Base-by-base conservation (phyloP, 192 early-diverging fungal genomes). In the Backusella sp. region DNA sequence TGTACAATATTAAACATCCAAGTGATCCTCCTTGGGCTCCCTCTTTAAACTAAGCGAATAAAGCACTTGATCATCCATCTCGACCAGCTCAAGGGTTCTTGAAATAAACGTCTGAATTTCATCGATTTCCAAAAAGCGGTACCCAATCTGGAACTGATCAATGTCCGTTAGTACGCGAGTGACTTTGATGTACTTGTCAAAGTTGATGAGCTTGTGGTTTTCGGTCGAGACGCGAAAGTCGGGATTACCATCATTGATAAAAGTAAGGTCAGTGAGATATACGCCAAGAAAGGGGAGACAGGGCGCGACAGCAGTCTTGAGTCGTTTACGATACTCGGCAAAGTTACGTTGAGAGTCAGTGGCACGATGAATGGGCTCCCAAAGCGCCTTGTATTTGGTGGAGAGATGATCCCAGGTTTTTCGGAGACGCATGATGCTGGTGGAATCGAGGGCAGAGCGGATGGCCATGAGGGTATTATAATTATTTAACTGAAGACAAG, bases 171-270 rank as follows among this genome's bases (percentile, higher is more conserved):
- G 90, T 9, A 93, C 85, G 6, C 80, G 77, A 0, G 88, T 83
- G 11, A 88, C 78, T 19, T 88, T 88, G 70, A 90, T 83, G 72
- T 90, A 87, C 70, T 96, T 96, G 79, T 92, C 91, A 84, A 96
- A 94, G 79, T 96, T 96, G 78, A 96, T 90, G 34, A 94, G 84
- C 52, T 77, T 26, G 12, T 81, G 66, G n/a, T 44, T 66, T 11
- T 41, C 52, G 26, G 36, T 19, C 26, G 67, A 21, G 44, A 66
- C 9, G 26, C 90, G 80, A 73, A 83, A 90, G 0, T 91, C 90
- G 0, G 88, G 87, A 74, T 96, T 96, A 1, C 95, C 94, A 71
- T 95, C 94, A 68, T 95, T 91, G 26, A 92, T 83, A 80, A 97
- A 97, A 0, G 93, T 92, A 76, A 97, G 80, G 70, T 97, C 95